A percentile compares a stretch with the other conserved stretches of the same genome.
phyloP scores from a whole-genome alignment of 2,329 filamentous ascomycete species.

The Exophiala dermatitidis region DNA sequence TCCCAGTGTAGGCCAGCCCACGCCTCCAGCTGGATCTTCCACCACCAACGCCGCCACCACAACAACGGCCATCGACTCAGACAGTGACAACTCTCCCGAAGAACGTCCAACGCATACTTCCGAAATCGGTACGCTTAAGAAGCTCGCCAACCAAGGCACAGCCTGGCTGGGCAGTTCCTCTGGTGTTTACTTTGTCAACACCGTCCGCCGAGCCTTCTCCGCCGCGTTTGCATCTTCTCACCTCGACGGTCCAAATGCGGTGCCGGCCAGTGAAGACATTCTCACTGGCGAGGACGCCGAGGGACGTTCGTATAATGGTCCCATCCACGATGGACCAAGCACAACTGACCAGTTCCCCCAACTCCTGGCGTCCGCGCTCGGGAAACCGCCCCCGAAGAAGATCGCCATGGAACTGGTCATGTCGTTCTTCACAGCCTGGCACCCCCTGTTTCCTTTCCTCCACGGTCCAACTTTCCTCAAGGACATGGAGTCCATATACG shows the following conservation, averaged over 20 bases:
- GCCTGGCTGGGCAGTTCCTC: constrained; percentile 49
- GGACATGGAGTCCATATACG: constrained; percentile 40
- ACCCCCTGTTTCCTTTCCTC: constrained; percentile 48
- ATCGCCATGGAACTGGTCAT: constrained; percentile 41
- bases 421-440: constrained; percentile 47
- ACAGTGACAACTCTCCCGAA: constrained; percentile 22
- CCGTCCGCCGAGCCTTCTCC: constrained; percentile 47
- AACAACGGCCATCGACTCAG: constrained; percentile 17
- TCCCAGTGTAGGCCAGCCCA: constrained; percentile 20
- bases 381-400: constrained; percentile 25
- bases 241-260: constrained; percentile 18
- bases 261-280: constrained; percentile 28
- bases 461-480: constrained; percentile 46
- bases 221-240: constrained; percentile 29
- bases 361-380: constrained; percentile 29
- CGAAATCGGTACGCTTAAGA: constrained; percentile 39
- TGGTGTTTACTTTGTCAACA: constrained; percentile 50
- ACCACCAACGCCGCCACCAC: constrained; percentile 15
- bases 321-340: constrained; percentile 20
- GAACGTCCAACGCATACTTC: constrained; percentile 29
- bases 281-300: constrained; percentile 27
- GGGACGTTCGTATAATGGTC: constrained; percentile 26
- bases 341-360: constrained; percentile 27
- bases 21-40: constrained; percentile 17
- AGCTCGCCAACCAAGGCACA: constrained; percentile 40